A percentile compares a stretch with the other conserved stretches of the same genome.
Conservation (phyloP, 2,329 filamentous ascomycete genomes). For the Hypoxylon sp. region DNA sequence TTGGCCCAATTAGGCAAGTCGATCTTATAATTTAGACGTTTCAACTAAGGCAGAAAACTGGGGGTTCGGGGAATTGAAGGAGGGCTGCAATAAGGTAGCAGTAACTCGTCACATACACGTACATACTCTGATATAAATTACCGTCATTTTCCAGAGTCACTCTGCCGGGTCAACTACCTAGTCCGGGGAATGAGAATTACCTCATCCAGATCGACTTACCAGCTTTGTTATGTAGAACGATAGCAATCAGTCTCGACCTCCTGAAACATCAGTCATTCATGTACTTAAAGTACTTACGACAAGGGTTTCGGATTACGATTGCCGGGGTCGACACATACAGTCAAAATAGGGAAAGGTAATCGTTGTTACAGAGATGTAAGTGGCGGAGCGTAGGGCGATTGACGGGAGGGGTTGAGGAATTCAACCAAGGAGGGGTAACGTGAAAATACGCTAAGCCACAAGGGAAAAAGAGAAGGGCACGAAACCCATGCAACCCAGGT, state of each 20-base stretch:
- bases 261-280: constrained; percentile 36
- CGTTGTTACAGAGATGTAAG: constrained; percentile 32
- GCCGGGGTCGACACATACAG: constrained; percentile 37
- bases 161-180: constrained; percentile 30
- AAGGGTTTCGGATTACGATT: constrained; percentile 31
- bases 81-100: constrained; percentile 46
- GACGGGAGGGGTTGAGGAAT: constrained; percentile 28
- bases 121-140: constrained; percentile 34
- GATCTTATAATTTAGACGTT: constrained; percentile 49
- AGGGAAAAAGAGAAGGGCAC: neutral
- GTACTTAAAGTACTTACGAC: constrained; percentile 25
- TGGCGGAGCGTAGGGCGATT: constrained; percentile 33
- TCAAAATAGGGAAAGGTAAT: constrained; percentile 39
- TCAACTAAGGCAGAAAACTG: constrained; percentile 49
- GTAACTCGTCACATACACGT: constrained; percentile 36
- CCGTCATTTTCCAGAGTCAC: constrained; percentile 33
- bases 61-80: constrained; percentile 52
- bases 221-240: constrained; percentile 16
- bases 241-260: constrained; percentile 8
- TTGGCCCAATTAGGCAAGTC: constrained; percentile 51
- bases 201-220: constrained; percentile 33
- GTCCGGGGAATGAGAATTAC: constrained; percentile 35
- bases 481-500: constrained; percentile 19
- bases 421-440: constrained; percentile 35
- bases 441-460: constrained; percentile 29